Base-by-base conservation (phyloP, 2,329 filamentous ascomycete genomes). In the Cladosporium sp. region DNA sequence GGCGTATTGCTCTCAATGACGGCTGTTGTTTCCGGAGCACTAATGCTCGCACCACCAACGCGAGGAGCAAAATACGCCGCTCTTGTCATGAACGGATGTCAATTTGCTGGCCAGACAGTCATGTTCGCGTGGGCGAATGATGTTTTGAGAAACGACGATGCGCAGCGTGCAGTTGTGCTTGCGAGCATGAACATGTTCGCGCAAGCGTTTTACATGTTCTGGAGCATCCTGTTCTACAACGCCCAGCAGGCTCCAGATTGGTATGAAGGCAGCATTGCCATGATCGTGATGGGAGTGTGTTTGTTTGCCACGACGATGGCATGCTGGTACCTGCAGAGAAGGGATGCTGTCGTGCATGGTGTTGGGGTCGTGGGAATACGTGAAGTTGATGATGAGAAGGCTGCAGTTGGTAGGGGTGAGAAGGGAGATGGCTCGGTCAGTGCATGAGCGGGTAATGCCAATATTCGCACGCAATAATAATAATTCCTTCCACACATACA, bases 71-170 rank as follows among this genome's bases (percentile, higher is more conserved):
- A 70, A 32, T 73, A 72, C 44, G 71, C 68, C 4, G 72, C 72
- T 4, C 58, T 73, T 14, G 70, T 73, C 15, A 24, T 72, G 59
- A 73, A 73, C 38, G 72, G 71, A 34, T 71, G 66, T 44, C 72
- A 73, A 47, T 73, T 68, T 52, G 72, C 71, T 11, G 71, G 71
- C 1, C 72, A 73, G 62, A 72, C 71, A 0, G 70, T 73, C 4
- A 69, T 69, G 38, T 73, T 73, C 52, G 72, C 72, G 1, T 73
- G 72, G 71, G 72, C 72, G 15, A 73, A 73, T 30, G 72, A 73
- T 28, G 64, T 73, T 3, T 70, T 68, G 3, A 58, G 72, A 0
- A 67, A 66, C 15, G 72, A 73, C 36, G 72, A 73, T 41, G 72
- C 72, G 21, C 72, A 71, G 60, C 66, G 72, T 12, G 68, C 71